A percentile compares a stretch with the other conserved stretches of the same genome.
Conservation (phyloP, 192 early-diverging fungal species). For the Backusella mclennaniae region DNA sequence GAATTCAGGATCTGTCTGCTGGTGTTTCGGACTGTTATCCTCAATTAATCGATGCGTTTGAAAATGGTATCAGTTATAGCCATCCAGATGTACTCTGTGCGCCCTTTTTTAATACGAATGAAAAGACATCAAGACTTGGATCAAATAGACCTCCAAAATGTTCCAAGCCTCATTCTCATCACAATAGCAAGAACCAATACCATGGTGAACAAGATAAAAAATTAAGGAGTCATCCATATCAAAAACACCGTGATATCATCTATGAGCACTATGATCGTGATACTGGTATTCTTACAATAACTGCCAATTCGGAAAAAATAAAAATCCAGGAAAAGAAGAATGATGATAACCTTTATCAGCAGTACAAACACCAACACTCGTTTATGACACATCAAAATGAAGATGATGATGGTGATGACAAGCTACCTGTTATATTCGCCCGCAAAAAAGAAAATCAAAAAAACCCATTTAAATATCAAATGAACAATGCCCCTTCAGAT, state of each 20-base stretch:
- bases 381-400: background rate
- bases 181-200: background rate
- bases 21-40: conserved; percentile 58
- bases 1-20: conserved; percentile 59
- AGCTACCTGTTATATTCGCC: background rate
- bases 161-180: background rate
- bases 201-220: background rate
- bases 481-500: background rate
- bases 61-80: conserved; percentile 21
- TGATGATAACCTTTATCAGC: background rate
- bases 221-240: background rate
- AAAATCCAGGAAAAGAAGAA: background rate
- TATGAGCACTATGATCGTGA: conserved; percentile 1
- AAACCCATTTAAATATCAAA: background rate
- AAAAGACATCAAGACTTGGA: background rate
- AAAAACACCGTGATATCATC: background rate
- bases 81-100: conserved; percentile 17
- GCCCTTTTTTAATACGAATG: conserved; percentile 16
- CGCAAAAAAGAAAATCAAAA: background rate
- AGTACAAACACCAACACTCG: background rate
- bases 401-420: background rate
- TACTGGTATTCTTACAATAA: conserved; percentile 9
- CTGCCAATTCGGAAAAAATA: background rate
- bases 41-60: conserved; percentile 43
- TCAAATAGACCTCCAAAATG: background rate